Evolutionary conservation across 106 monocot species (phyloP), one percentile per base, ranked within the genome.

Genomic region (Triglochin maritima): DNA sequence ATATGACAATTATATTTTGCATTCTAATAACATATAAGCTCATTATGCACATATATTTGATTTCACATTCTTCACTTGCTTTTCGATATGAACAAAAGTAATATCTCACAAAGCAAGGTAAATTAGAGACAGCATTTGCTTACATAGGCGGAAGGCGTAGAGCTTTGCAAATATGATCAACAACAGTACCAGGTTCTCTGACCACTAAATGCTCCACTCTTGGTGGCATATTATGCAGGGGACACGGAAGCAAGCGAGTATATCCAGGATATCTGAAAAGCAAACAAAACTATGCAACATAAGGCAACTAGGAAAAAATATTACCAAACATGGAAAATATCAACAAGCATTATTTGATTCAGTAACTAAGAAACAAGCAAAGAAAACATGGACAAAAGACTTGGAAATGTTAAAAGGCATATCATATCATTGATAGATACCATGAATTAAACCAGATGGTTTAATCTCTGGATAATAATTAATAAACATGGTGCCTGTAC

Each of bases 201-300:
- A 83, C 84, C 51, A 98, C 86, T 56, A 98, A 72, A 78, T 98
- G 96, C 57, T 98, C 96, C 64, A 98, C 80, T 58, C 96, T 85
- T 5, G 87, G 85, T 46, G 79, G 51, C 9, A 48, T 55, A 80
- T 85, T 88, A 12, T 86, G 64, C 12, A 46, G 61, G n/a, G 91
- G 86, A 57, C 88, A 88, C 50, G 96, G 91, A 55, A 88, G 80
- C 44, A 98, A 76, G 46, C 96, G 81, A 63, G 60, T 66, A 58
- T 98, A 98, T 29, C 82, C 84, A 61, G 80, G 74, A 77, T 77
- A 80, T 62, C 96, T 93, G 76, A 48, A 69, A 76, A 17, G n/a
- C n/a, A n/a, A n/a, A n/a, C n/a, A n/a, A n/a, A n/a, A n/a, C n/a
- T n/a, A n/a, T n/a, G n/a, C n/a, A n/a, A n/a, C n/a, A n/a, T n/a